Evolutionary conservation across 208 protist genomes (phyloP), one percentile per base, ranked within the genome.

Genomic region (Angomonas ambiguus): DNA sequence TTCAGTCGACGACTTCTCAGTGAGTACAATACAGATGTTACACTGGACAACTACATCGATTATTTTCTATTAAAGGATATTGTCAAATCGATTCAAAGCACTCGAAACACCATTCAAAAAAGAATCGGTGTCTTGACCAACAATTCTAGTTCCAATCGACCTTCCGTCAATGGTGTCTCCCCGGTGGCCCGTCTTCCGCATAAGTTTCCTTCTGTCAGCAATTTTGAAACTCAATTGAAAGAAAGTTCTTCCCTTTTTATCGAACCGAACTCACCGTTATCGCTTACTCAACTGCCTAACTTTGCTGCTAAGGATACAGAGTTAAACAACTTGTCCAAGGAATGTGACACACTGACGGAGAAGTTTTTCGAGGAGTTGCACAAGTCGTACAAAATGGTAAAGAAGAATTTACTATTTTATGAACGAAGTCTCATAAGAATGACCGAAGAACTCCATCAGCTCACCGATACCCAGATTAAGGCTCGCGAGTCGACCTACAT

Each of bases 41-140:
- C 85, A 8, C 80, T 94, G 0, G 79, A 87, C 22, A 88, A 91
- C 62, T 94, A 94, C 51, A 82, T 94, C 2, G 31, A 67, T 10
- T 94, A 94, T 76, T 91, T 92, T 69, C 74, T 87, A 27, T 69
- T 94, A 61, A 94, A 94, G 76, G 65, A 71, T 0, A 81, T 94
- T 55, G 79, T 72, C 25, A 94, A 94, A 69, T 60, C 79, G 41
- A 79, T 90, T 22, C 80, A 87, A 60, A 71, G 81, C 28, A 73
- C 89, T 0, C 71, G 81, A 0, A 62, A 79, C 51, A 27, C 72
- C 48, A 72, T 90, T 5, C 66, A 75, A 30, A 48, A 82, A 65
- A 51, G 27, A 56, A 20, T 57, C n/a, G 41, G 41, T 30, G 51
- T 22, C n/a, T 10, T 59, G 13, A 27, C 1, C 6, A 57, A 66